These are phyloP conservation scores for Nitzschia sp. DNA, from an alignment of 108 stramenopile genomes.

Conservation along the genomic window DNA sequence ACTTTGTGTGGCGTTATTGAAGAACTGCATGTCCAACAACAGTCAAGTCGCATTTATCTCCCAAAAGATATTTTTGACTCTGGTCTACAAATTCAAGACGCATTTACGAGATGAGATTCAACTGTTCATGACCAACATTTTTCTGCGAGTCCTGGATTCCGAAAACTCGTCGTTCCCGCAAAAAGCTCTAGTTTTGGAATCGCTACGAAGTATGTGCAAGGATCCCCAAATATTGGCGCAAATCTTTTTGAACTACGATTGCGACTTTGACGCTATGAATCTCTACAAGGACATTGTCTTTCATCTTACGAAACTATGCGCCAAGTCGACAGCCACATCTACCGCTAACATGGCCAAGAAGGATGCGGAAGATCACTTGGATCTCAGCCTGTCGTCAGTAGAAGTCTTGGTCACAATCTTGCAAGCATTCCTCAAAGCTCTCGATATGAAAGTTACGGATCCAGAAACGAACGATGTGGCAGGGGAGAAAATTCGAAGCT, in stretches of 20 bases:
- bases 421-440: slow-evolving; percentile 64
- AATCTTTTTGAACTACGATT: slow-evolving; percentile 99
- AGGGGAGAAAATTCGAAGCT: slow-evolving; percentile 47
- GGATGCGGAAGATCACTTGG: slow-evolving; percentile 65
- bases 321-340: slow-evolving; percentile 31
- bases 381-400: slow-evolving; percentile 68
- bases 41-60: slow-evolving; percentile 91
- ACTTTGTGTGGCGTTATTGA: slow-evolving; percentile 90
- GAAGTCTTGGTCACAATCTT: slow-evolving; percentile 82
- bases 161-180: slow-evolving; percentile 94
- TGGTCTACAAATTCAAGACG: slow-evolving; percentile 92
- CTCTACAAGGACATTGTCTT: slow-evolving; percentile 94
- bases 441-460: slow-evolving; percentile 59
- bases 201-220: slow-evolving; percentile 82
- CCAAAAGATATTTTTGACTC: slow-evolving; percentile 92
- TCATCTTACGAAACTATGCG: slow-evolving; percentile 82
- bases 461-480: slow-evolving; percentile 52
- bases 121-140: slow-evolving; percentile 96
- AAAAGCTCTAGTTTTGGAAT: slow-evolving; percentile 94
- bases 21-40: slow-evolving; percentile 94
- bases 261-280: slow-evolving; percentile 92
- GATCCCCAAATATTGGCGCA: slow-evolving; percentile 90
- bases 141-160: slow-evolving; percentile 93
- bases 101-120: slow-evolving; percentile 95
- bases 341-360: slow-evolving; percentile 47